Percentiles rank a stretch among this genome's conserved stretches.
phyloP scores from a whole-genome alignment of 306 rosid species.

The Ochetophila trinervis region DNA sequence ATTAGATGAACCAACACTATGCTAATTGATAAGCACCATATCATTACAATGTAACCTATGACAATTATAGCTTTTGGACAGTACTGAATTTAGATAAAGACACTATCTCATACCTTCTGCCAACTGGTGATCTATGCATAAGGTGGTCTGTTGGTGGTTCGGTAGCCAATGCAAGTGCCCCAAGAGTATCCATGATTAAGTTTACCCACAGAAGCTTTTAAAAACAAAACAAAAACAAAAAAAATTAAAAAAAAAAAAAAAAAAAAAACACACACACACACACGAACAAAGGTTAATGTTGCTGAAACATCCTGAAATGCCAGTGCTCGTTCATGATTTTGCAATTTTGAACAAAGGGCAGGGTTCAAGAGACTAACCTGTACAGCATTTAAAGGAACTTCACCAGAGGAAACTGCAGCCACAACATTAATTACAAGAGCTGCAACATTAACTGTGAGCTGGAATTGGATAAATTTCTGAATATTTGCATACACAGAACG shows the following conservation, averaged over 20 bases:
- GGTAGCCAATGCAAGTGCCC: constrained; percentile 97
- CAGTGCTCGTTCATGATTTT: too few relatives aligned
- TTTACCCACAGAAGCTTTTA: constrained; percentile 95
- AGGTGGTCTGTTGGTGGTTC: constrained; percentile 94
- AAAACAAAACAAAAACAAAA: too few relatives aligned
- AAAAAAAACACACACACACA: too few relatives aligned
- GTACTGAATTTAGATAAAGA: neutral
- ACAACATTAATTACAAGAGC: constrained; percentile 96
- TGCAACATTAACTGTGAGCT: constrained; percentile 94
- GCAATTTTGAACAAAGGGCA: neutral
- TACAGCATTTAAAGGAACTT: constrained; percentile 88
- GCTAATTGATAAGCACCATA: constrained; percentile 18
- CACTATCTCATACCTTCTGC: constrained; percentile 68
- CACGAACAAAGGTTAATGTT: too few relatives aligned
- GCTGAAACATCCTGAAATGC: too few relatives aligned
- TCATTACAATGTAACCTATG: constrained; percentile 4
- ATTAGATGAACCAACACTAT: neutral
- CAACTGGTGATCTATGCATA: constrained; percentile 87
- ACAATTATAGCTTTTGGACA: neutral
- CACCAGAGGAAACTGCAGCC: constrained; percentile 79
- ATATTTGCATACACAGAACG: constrained; percentile 98
- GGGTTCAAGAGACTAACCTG: constrained; percentile 44
- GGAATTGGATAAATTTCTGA: constrained; percentile 97
- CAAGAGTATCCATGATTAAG: constrained; percentile 97
- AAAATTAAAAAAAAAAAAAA: too few relatives aligned